A percentile compares a stretch with the other conserved stretches of the same genome.
Conservation (phyloP, 2,329 filamentous ascomycete species). For the Ceratocystis ficicola region DNA sequence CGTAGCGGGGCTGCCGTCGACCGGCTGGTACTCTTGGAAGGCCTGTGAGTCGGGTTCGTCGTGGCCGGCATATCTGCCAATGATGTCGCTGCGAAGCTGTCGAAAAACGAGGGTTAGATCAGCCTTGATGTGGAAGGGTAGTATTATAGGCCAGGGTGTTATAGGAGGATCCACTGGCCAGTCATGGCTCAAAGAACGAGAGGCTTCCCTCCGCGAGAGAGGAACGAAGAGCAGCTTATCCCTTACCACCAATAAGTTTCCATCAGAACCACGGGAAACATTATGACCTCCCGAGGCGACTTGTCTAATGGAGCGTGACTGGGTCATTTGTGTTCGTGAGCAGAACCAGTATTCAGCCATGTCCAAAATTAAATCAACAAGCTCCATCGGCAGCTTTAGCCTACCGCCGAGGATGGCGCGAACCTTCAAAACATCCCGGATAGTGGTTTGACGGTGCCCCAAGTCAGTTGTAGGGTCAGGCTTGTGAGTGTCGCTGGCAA, state of each 20-base stretch:
- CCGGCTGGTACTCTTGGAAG: conserved; percentile 5
- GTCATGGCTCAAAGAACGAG: not conserved
- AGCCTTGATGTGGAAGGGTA: not conserved
- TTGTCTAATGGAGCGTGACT: too few relatives aligned
- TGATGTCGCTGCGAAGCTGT: conserved; percentile 31
- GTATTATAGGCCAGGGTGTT: too few relatives aligned
- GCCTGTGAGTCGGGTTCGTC: not conserved
- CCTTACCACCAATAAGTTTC: conserved; percentile 13
- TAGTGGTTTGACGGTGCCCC: not conserved
- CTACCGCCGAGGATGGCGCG: conserved; percentile 37
- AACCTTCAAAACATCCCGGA: conserved; percentile 37
- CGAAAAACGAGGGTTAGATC: conserved; percentile 13
- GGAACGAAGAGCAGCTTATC: not conserved
- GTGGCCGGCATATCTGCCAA: not conserved
- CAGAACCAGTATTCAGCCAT: conserved; percentile 52
- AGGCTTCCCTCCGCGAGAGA: too few relatives aligned
- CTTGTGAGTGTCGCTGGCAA: too few relatives aligned
- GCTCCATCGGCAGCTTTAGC: conserved; percentile 39
- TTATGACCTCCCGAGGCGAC: too few relatives aligned
- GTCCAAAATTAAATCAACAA: conserved; percentile 46
- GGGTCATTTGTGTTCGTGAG: conserved; percentile 26
- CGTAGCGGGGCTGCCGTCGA: not conserved
- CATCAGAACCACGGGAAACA: not conserved
- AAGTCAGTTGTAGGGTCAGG: too few relatives aligned
- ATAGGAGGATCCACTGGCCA: not conserved